Evolutionary conservation across 1,139 yeast species (phyloP), one percentile per base, ranked within the genome.

Genomic region (Kodamaea arcana): DNA sequence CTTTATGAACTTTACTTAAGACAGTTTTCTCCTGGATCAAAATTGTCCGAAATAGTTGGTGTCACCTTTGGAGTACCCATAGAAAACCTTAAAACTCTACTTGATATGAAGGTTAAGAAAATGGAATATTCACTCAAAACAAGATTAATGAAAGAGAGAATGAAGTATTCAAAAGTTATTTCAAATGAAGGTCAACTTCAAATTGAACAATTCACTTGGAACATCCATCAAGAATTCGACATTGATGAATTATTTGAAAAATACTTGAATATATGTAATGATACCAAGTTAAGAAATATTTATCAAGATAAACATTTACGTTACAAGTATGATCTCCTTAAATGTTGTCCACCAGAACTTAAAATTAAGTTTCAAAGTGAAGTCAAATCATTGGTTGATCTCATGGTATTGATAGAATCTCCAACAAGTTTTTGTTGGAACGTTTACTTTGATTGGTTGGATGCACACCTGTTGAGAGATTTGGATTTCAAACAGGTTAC

Each of bases 401-500:
- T 83, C 26, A 76, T 90, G 80, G 78, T 88, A 3, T 60, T 82
- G 18, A 76, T 92, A 11, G 72, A 75, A 27, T 75, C 80, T 12
- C 41, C 43, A 18, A 69, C 72, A 1, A 78, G 80, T 17, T 62
- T 75, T 27, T 87, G 92, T 1, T 92, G 96, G 95, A 69, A 73
- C 32, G 53, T 83, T 11, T 78, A 78, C 47, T 76, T 88, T 46
- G 95, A 92, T 48, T 83, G 92, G 83, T 46, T 61, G 24, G 96
- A 92, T 53, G 72, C 70, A 7, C 55, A 53, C 3, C 60, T 67
- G 8, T 54, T 87, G 11, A 47, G 47, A 7, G 71, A 73, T 2
- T 53, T 85, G 33, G 80, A 80, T 32, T 52, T 69, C 20, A 65
- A 61, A 3, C 51, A 66, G 7, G 47, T 87, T 1, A 46, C 64